A percentile compares a stretch with the other conserved stretches of the same genome.
These are phyloP conservation scores for Cryptosporidium sp. DNA, from an alignment of 169 alveolate species.

Conservation along the genomic window DNA sequence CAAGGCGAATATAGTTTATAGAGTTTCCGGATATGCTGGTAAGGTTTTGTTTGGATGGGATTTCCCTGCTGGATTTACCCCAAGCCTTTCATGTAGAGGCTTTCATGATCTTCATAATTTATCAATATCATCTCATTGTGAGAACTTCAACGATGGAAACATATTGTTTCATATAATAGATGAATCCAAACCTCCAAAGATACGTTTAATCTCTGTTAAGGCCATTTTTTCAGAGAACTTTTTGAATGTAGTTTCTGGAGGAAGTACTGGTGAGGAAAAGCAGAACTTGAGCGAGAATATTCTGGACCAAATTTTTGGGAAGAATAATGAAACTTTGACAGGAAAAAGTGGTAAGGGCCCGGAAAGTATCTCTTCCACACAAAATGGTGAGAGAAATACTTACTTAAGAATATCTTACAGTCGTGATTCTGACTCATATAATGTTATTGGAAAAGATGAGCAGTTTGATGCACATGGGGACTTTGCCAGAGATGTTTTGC, in stretches of 20 bases:
- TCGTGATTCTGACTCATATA: not conserved
- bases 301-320: constrained; percentile 26
- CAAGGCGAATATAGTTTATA: constrained; percentile 32
- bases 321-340: not conserved
- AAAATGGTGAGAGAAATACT: not conserved
- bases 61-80: constrained; percentile 62
- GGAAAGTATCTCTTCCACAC: not conserved
- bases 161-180: constrained; percentile 54
- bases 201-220: constrained; percentile 33
- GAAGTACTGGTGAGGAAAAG: constrained; percentile 10
- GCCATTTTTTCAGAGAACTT: constrained; percentile 57
- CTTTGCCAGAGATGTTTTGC: constrained; percentile 29
- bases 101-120: constrained; percentile 64
- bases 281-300: not conserved
- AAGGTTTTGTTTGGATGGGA: constrained; percentile 54
- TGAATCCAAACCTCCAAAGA: constrained; percentile 29
- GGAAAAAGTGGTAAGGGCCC: not conserved
- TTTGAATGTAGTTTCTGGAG: constrained; percentile 26
- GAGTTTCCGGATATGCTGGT: constrained; percentile 72
- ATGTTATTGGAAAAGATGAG: not conserved
- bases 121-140: constrained; percentile 40
- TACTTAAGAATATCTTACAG: not conserved
- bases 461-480: not conserved
- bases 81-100: constrained; percentile 30
- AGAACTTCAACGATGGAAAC: constrained; percentile 55